Evolutionary conservation across 1,284 basidiomycete species (phyloP), one percentile per base, ranked within the genome.

Genomic region (Ganoderma lingzhi): DNA sequence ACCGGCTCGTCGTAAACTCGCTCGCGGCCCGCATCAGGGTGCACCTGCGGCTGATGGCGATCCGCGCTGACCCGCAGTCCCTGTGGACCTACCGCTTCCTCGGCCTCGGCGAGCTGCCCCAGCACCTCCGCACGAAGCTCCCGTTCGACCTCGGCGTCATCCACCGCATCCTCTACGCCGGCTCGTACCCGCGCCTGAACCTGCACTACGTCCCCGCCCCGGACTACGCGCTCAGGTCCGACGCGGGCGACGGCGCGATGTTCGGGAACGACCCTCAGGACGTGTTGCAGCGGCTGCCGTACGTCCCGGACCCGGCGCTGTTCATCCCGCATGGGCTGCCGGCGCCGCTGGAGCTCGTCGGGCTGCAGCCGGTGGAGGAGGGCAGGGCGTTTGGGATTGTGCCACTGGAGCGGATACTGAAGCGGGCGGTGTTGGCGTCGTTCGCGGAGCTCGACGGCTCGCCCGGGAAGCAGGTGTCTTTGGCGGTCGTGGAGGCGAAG

Each of bases 1-100:
- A 87, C 73, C 79, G 78, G 48, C 78, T 82, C 23, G 80, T 88
- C 64, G 30, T 81, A 53, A 68, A 69, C 41, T 68, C 66, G 35
- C 67, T 82, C 48, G 63, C 77, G 32, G 59, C 61, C 12, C 76
- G 76, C 28, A 63, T 81, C 37, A 56, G 62, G 23, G 15, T 12
- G 0, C 74, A 78, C 55, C 67, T 75, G 6, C 68, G 66, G 2
- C 48, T 37, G 14, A 30, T 73, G 9, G 23, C 44, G 15, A 15
- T 42, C 10, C 37, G 44, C 9, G 23, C 17, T 6, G 58, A 63
- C 6, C 65, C 68, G 6, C 41, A 53, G 17, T 6, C 23, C 32
- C 51, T 66, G 28, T 81, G 80, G 81, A 44, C 75, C n/a, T 74
- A 74, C 68, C 76, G 78, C 42, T 80, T 82, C 72, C 69, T 81